phyloP scores from a whole-genome alignment of 495 filamentous ascomycete genomes.

The Staphylotrichum longicolle region DNA sequence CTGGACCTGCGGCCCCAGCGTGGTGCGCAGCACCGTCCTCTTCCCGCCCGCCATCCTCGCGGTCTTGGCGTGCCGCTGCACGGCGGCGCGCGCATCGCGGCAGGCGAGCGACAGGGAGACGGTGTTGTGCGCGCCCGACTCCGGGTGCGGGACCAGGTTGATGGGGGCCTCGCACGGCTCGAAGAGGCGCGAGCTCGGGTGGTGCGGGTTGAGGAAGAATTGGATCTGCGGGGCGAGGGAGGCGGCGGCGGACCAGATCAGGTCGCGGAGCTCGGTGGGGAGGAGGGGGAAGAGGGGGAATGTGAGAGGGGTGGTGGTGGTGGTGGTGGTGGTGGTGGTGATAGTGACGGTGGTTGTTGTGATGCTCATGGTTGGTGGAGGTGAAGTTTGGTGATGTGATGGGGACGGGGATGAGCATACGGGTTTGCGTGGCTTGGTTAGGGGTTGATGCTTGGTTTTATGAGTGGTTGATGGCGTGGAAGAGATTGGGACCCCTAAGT shows the following conservation, averaged over 20 bases:
- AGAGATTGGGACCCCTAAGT: too few species aligned
- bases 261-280: conserved; percentile 27
- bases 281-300: conserved; percentile 27
- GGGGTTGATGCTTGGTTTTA: too few species aligned
- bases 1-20: neutral
- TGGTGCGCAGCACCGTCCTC: conserved; percentile 22
- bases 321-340: neutral
- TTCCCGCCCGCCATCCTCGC: neutral
- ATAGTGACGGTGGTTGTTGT: neutral
- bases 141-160: conserved; percentile 26
- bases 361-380: too few species aligned
- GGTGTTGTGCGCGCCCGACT: conserved; percentile 31
- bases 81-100: conserved; percentile 24
- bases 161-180: conserved; percentile 24
- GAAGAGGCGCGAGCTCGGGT: conserved; percentile 45
- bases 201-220: conserved; percentile 45
- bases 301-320: conserved; percentile 13
- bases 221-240: conserved; percentile 23
- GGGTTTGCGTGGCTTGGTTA: too few species aligned
- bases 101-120: conserved; percentile 25
- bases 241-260: conserved; percentile 30
- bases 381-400: too few species aligned
- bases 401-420: too few species aligned
- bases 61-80: conserved; percentile 12
- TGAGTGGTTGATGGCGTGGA: too few species aligned